phyloP scores from a whole-genome alignment of 345 rosid species.

The Murraya koenigii region DNA sequence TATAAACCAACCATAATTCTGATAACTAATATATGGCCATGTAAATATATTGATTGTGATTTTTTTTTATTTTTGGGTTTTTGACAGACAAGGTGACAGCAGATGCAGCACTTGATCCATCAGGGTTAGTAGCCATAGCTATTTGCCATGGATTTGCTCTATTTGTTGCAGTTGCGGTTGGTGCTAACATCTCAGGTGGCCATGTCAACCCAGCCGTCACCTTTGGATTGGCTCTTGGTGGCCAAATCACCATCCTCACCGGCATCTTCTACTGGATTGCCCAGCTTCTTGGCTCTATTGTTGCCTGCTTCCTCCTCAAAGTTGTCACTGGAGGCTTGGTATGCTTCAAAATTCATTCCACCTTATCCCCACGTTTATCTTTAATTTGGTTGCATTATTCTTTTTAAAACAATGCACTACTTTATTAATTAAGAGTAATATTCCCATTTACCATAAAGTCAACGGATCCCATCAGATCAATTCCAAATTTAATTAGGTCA shows the following conservation, averaged over 20 bases:
- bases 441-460: too few relatives aligned
- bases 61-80: not conserved
- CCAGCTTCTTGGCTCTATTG: conserved; percentile 87
- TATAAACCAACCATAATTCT: not conserved
- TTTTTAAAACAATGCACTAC: not conserved
- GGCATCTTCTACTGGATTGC: conserved; percentile 92
- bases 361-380: not conserved
- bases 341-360: conserved; percentile 13
- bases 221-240: conserved; percentile 86
- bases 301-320: conserved; percentile 77
- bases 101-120: conserved; percentile 80
- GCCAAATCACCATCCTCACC: conserved; percentile 85
- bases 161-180: conserved; percentile 82
- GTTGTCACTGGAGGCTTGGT: conserved; percentile 87
- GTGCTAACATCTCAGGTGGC: conserved; percentile 94
- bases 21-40: not conserved
- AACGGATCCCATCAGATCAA: too few relatives aligned
- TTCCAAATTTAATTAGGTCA: too few relatives aligned
- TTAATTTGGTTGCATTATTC: not conserved
- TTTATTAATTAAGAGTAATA: not conserved
- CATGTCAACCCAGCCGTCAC: conserved; percentile 98
- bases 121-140: conserved; percentile 84
- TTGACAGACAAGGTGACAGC: conserved; percentile 64
- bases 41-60: not conserved
- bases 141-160: conserved; percentile 88